A percentile compares a stretch with the other conserved stretches of the same genome.
phyloP scores from a whole-genome alignment of 139 green algal species.

The Trebouxia sp. region DNA sequence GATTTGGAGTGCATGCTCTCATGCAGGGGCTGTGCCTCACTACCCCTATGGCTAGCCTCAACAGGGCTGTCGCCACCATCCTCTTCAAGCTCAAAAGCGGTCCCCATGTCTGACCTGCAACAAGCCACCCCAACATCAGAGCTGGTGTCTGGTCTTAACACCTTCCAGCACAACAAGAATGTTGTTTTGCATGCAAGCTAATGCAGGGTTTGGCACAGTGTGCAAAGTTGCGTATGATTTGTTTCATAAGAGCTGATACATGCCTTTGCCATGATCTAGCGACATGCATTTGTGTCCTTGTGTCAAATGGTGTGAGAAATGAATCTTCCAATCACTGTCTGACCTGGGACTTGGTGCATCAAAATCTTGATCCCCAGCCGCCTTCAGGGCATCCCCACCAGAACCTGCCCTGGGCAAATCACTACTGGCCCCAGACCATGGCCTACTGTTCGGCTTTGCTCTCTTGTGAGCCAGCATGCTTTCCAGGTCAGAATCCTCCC shows the following conservation, averaged over 20 bases:
- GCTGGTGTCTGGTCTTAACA: too few relatives aligned
- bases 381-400: neutral
- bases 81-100: neutral
- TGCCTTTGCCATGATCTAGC: too few relatives aligned
- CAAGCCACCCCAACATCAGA: too few relatives aligned
- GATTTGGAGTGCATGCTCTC: neutral
- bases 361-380: neutral
- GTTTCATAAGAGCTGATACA: too few relatives aligned
- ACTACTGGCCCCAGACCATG: neutral
- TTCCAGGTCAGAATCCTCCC: conserved; percentile 20
- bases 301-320: too few relatives aligned
- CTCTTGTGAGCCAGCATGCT: neutral
- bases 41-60: neutral
- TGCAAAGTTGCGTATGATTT: too few relatives aligned
- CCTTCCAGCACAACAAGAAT: too few relatives aligned
- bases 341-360: neutral
- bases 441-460: neutral
- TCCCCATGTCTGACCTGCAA: conserved; percentile 21
- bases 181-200: too few relatives aligned
- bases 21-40: conserved; percentile 3
- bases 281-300: too few relatives aligned
- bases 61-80: neutral
- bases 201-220: too few relatives aligned
- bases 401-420: neutral
- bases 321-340: too few relatives aligned